These are phyloP conservation scores for Salvia sclarea DNA, from an alignment of 305 asterid species.

Conservation along the genomic window DNA sequence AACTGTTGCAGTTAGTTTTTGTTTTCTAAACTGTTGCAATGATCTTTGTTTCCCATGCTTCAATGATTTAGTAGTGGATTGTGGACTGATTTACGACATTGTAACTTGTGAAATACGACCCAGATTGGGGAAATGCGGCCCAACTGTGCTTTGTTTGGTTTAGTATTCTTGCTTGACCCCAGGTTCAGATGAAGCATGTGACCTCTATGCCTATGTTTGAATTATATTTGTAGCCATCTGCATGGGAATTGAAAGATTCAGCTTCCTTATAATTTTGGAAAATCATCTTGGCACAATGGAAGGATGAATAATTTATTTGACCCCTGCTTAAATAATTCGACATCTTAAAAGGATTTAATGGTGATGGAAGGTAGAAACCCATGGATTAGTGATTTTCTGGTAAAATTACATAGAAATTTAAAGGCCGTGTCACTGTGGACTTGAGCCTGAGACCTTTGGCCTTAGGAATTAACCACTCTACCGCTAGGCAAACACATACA, in stretches of 20 bases:
- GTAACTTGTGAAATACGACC: neutral
- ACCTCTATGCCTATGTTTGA: neutral
- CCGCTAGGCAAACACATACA: too few species aligned
- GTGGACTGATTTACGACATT: constrained; percentile 18
- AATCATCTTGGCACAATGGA: neutral
- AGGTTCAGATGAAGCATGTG: constrained; percentile 6
- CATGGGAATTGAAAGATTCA: neutral
- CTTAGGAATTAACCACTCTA: too few species aligned
- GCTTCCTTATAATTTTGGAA: neutral
- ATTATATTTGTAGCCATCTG: neutral
- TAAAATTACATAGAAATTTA: too few species aligned
- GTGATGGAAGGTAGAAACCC: constrained; percentile 11
- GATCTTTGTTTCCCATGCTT: constrained; percentile 1
- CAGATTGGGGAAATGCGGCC: constrained; percentile 12
- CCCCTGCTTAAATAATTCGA: neutral
- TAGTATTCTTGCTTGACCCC: neutral
- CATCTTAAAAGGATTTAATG: constrained; percentile 4
- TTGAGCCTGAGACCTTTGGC: too few species aligned
- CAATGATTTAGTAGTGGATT: constrained; percentile 6
- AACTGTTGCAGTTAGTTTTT: neutral
- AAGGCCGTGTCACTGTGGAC: too few species aligned
- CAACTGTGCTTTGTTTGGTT: neutral
- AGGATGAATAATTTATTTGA: neutral
- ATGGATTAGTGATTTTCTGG: constrained; percentile 1
- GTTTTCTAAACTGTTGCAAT: constrained; percentile 3